These are phyloP conservation scores for Diaporthe sp. DNA, from an alignment of 2,329 filamentous ascomycete genomes.

Conservation along the genomic window DNA sequence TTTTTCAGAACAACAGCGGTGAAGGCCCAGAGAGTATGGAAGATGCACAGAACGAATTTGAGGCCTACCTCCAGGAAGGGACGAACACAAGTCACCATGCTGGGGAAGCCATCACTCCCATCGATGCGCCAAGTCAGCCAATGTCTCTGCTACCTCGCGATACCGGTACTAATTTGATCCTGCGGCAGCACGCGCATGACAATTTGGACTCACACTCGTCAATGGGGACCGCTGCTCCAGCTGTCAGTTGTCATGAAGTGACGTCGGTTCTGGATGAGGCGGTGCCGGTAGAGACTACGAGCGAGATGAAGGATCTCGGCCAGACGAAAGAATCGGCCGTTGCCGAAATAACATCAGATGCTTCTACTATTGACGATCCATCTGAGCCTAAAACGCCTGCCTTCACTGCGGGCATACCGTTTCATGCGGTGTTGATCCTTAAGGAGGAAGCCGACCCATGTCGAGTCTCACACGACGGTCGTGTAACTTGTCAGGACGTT, in stretches of 20 bases:
- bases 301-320: not conserved
- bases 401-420: not conserved
- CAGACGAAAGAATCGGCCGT: not conserved
- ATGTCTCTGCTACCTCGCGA: not conserved
- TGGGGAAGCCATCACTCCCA: too few relatives aligned
- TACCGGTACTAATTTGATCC: not conserved
- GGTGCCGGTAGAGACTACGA: not conserved
- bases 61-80: conserved; percentile 24
- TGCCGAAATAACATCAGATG: conserved; percentile 8
- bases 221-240: not conserved
- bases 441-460: not conserved
- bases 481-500: not conserved
- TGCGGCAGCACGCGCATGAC: not conserved
- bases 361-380: conserved; percentile 17
- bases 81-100: conserved; percentile 1
- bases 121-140: not conserved
- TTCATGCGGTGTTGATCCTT: not conserved
- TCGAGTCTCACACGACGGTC: not conserved
- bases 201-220: not conserved
- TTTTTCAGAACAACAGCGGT: not conserved
- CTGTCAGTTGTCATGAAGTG: not conserved
- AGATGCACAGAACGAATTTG: conserved; percentile 14
- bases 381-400: conserved; percentile 19
- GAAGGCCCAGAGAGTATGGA: not conserved
- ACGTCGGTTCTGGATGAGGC: not conserved